These are phyloP conservation scores for Hypoxylon intermedium DNA, from an alignment of 495 filamentous ascomycete genomes.

Conservation along the genomic window DNA sequence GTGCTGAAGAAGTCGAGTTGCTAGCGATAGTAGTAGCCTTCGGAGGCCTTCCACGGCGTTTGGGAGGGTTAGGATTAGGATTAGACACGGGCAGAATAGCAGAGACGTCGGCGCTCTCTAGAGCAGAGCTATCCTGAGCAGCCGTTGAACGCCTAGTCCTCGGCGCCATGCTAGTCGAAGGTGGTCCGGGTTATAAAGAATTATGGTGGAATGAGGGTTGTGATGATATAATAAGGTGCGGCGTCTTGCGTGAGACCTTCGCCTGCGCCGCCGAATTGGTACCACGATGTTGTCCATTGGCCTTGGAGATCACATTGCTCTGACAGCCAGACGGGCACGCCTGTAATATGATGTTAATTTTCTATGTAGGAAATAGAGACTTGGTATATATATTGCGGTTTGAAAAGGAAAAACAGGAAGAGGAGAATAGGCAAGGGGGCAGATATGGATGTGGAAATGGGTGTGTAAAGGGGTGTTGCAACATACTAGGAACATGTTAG, in stretches of 20 bases:
- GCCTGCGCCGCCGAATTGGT: constrained; percentile 51
- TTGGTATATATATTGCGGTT: too few relatives aligned
- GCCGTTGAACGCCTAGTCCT: constrained; percentile 24
- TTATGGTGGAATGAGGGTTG: too few relatives aligned
- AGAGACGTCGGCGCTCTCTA: background rate
- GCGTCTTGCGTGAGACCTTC: constrained; percentile 64
- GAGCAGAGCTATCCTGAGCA: constrained; percentile 2
- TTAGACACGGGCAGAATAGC: background rate
- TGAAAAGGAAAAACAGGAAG: background rate
- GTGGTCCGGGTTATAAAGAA: background rate
- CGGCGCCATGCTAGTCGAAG: constrained; percentile 26
- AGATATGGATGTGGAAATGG: too few relatives aligned
- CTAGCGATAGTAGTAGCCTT: constrained; percentile 6
- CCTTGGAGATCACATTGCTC: constrained; percentile 58
- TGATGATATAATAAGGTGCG: too few relatives aligned
- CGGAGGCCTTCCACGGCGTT: constrained; percentile 11
- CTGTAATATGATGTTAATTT: constrained; percentile 14
- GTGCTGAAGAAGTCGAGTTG: constrained; percentile 45
- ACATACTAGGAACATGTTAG: constrained; percentile 23
- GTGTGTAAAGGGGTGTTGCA: background rate
- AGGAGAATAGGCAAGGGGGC: background rate
- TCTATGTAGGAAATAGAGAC: background rate
- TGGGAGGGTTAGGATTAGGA: background rate
- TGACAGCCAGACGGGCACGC: constrained; percentile 47
- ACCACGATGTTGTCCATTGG: constrained; percentile 57